Base-by-base conservation (phyloP, 345 rosid species). In the Lepidium sativum region DNA sequence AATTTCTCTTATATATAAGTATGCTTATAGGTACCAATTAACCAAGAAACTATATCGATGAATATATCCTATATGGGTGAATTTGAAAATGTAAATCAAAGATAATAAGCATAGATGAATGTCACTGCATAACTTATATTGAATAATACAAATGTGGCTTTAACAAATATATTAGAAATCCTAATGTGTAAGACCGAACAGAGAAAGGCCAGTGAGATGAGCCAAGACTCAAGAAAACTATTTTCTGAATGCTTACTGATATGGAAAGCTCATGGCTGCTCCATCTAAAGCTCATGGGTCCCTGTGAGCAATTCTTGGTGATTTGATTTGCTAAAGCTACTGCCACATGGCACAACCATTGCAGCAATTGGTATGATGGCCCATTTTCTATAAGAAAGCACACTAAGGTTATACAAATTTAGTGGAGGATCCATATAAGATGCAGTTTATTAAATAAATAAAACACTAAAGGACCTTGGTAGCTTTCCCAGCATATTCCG, bases 351-450 rank as follows among this genome's bases (percentile, higher is more conserved):
- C 68, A 44, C 57, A 18, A 59, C 20, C 27, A 37, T 42, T 60
- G 44, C 63, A 38, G 63, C 15, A 60, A 72, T 66, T 72, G 67
- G 72, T 66, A 52, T 45, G 38, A 59, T 43, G 72, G 14, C 67
- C 71, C 76, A 65, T 65, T 45, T 25, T 56, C 50, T 40, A 55
- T 57, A 40, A 32, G 60, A 65, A 56, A 31, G 31, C 75, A 49
- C 75, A 64, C 54, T 71, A 72, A 63, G 60, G 54, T 52, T 58
- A 50, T 65, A 47, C 9, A 67, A 59, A 55, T 60, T 76, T 62
- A 78, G 88, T 84, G 90, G 90, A 80, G 77, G 50, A 77, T 67
- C 83, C 75, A 72, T 38, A 67, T 54, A 60, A 65, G 56, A 58
- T 60, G 68, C 68, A 60, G 56, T 17, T 25, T 5, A 51, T 27